Percentiles rank a stretch among this genome's conserved stretches.
These are phyloP conservation scores for Nemania sp. DNA, from an alignment of 2,329 filamentous ascomycete genomes.

Conservation along the genomic window DNA sequence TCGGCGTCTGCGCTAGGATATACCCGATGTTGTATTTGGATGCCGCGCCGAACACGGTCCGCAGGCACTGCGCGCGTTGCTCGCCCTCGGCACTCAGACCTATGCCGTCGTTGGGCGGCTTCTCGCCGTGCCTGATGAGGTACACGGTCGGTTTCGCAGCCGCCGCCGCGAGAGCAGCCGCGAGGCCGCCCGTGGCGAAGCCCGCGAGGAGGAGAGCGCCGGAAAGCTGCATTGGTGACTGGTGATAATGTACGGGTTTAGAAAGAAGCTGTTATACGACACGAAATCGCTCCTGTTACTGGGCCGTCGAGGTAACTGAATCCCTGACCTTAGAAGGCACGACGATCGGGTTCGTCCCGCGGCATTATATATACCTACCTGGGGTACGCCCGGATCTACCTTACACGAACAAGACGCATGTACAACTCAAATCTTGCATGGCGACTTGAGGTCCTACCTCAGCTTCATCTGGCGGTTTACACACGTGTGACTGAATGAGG, in stretches of 20 bases:
- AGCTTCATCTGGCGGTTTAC: conserved; percentile 6
- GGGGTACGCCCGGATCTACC: too few species aligned
- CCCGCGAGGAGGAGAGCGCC: conserved; percentile 10
- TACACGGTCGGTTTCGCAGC: conserved; percentile 55
- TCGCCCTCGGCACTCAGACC: conserved; percentile 57
- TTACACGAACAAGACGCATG: not conserved
- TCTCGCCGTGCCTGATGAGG: conserved; percentile 68
- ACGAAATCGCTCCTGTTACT: not conserved
- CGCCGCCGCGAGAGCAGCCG: conserved; percentile 2
- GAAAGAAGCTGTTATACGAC: too few species aligned
- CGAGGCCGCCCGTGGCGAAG: conserved; percentile 14
- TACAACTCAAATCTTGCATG: not conserved
- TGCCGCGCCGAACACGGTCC: conserved; percentile 56
- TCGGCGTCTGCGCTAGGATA: conserved; percentile 61
- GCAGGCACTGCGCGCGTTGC: conserved; percentile 63
- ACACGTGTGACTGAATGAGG: conserved; percentile 15
- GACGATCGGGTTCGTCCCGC: not conserved
- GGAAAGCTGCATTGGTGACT: conserved; percentile 22
- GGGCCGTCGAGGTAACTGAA: too few species aligned
- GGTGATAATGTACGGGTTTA: not conserved
- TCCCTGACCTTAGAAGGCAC: not conserved
- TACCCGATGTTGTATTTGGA: conserved; percentile 60
- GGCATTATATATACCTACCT: conserved; percentile 2
- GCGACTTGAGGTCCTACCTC: not conserved
- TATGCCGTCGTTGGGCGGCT: conserved; percentile 52